Conservation (phyloP, 2,329 filamentous ascomycete genomes). For the Conoideocrella luteorostrata region DNA sequence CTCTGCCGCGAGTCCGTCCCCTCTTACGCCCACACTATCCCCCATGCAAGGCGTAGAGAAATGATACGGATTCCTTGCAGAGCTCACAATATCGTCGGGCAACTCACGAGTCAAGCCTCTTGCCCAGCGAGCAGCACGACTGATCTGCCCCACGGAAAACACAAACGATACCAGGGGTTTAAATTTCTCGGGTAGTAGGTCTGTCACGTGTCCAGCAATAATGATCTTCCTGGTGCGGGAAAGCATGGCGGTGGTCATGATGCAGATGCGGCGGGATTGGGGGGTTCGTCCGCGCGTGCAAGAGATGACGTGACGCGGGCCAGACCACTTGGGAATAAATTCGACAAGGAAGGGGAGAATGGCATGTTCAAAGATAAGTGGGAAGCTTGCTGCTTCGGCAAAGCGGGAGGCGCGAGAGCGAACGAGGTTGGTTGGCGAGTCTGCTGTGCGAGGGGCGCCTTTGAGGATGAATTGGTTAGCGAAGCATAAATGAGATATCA, state of each 20-base stretch:
- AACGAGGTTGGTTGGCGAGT: conserved; percentile 21
- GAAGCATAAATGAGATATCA: too few species aligned
- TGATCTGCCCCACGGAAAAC: conserved; percentile 31
- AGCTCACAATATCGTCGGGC: conserved; percentile 35
- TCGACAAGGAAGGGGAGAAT: conserved; percentile 37
- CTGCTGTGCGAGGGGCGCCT: too few species aligned
- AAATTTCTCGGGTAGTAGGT: conserved; percentile 31
- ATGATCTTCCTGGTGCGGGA: conserved; percentile 30
- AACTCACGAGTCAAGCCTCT: conserved; percentile 29
- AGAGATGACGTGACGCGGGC: conserved; percentile 32
- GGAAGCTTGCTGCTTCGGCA: conserved; percentile 30
- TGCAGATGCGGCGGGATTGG: conserved; percentile 30
- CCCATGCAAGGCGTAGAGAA: conserved; percentile 38
- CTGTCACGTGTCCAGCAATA: conserved; percentile 34
- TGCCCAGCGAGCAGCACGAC: conserved; percentile 32
- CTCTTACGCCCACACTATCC: conserved; percentile 35
- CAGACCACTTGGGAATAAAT: conserved; percentile 35
- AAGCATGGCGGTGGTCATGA: conserved; percentile 30
- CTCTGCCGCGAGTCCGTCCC: conserved; percentile 23
- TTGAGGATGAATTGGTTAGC: too few species aligned
- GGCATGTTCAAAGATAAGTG: conserved; percentile 36
- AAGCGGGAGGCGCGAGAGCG: conserved; percentile 20
- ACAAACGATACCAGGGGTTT: conserved; percentile 26
- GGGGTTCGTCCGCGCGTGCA: conserved; percentile 29
- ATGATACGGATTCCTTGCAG: conserved; percentile 35